phyloP scores from a whole-genome alignment of 2,329 filamentous ascomycete genomes.

The Cladosporium sp. region DNA sequence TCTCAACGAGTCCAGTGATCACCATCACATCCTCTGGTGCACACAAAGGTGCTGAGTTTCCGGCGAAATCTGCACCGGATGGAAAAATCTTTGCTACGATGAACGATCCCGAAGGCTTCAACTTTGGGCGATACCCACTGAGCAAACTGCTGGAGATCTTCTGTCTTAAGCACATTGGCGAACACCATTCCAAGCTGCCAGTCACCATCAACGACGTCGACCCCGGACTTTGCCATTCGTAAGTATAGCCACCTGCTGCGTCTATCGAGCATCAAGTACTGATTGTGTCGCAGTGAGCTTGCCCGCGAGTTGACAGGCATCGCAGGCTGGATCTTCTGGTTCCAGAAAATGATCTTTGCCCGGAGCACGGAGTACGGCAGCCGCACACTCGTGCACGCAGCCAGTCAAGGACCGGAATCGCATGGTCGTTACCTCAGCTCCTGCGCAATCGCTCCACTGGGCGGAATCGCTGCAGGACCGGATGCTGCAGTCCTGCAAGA shows the following conservation, averaged over 20 bases:
- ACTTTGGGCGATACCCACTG: constrained; percentile 35
- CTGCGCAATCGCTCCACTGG: constrained; percentile 17
- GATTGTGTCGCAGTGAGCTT: neutral
- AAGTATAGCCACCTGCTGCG: neutral
- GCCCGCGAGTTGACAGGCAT: neutral
- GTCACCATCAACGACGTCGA: constrained; percentile 49
- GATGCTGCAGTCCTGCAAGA: constrained; percentile 34
- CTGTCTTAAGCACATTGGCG: constrained; percentile 36
- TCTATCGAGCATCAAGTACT: neutral
- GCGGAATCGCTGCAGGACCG: constrained; percentile 32
- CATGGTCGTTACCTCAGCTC: constrained; percentile 1
- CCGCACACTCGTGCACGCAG: constrained; percentile 37
- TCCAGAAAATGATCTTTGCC: constrained; percentile 27
- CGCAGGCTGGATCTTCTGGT: constrained; percentile 1
- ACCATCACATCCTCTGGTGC: constrained; percentile 38
- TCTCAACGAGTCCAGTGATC: constrained; percentile 27
- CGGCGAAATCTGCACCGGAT: constrained; percentile 29
- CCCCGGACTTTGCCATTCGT: constrained; percentile 46
- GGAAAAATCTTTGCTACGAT: constrained; percentile 32
- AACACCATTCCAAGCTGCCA: constrained; percentile 18
- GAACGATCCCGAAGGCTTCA: constrained; percentile 31
- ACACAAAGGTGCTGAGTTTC: constrained; percentile 30
- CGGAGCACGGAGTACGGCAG: constrained; percentile 38
- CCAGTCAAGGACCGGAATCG: constrained; percentile 12
- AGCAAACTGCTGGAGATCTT: constrained; percentile 46